Evolutionary conservation across 2,329 filamentous ascomycete species (phyloP).

Genomic region (Botrytis hyacinthi): DNA sequence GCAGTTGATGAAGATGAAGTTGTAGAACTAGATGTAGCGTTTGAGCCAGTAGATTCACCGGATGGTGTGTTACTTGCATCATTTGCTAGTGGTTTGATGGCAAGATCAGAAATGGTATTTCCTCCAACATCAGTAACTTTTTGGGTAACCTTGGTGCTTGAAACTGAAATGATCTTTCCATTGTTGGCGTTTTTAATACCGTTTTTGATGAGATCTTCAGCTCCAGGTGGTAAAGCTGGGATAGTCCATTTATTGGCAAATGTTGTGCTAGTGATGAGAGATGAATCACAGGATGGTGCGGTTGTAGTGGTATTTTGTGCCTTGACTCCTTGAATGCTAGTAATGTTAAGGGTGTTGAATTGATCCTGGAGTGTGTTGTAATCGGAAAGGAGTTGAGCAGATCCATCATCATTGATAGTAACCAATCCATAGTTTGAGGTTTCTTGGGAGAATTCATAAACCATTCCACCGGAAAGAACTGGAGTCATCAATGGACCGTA

Average conservation of each 20-base stretch:
- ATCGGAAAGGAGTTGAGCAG: slow-evolving; percentile 59
- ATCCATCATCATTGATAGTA: slow-evolving; percentile 55
- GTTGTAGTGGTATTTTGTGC: slow-evolving; percentile 52
- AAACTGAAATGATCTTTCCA: slow-evolving; percentile 64
- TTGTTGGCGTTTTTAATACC: slow-evolving; percentile 65
- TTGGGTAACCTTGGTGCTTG: slow-evolving; percentile 51
- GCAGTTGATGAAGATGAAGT: slow-evolving; percentile 40
- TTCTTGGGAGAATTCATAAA: slow-evolving; percentile 80
- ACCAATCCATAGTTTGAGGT: slow-evolving; percentile 65
- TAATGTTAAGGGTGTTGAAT: slow-evolving; percentile 72
- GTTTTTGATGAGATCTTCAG: slow-evolving; percentile 69
- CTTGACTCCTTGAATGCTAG: slow-evolving; percentile 61
- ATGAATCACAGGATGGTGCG: slow-evolving; percentile 62
- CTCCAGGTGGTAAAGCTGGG: slow-evolving; percentile 65
- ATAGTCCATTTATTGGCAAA: slow-evolving; percentile 82
- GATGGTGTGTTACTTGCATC: slow-evolving; percentile 54
- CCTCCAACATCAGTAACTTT: slow-evolving; percentile 57
- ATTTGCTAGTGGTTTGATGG: slow-evolving; percentile 52
- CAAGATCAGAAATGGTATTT: slow-evolving; percentile 59
- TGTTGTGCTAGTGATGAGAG: slow-evolving; percentile 63
- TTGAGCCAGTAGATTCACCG: slow-evolving; percentile 19
- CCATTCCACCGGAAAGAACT: slow-evolving; percentile 71
- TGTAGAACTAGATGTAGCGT: neutral
- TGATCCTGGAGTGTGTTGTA: slow-evolving; percentile 73
- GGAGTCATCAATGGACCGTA: slow-evolving; percentile 69